Conservation (phyloP, 1,284 basidiomycete genomes). For the Heterobasidion occidentale region DNA sequence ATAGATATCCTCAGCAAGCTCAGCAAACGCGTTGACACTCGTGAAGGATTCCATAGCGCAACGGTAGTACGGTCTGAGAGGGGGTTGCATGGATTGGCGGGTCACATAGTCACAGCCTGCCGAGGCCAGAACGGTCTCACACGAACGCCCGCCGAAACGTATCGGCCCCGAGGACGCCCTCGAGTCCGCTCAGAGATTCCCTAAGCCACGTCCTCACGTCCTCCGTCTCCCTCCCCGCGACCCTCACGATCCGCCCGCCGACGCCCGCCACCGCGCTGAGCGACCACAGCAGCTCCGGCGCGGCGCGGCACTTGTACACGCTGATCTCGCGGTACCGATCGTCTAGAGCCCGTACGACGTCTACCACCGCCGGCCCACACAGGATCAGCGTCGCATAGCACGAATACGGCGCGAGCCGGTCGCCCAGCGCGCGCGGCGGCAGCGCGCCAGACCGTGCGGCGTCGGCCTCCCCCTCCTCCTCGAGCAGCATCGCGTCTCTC, state of each 20-base stretch:
- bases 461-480: constrained; percentile 27
- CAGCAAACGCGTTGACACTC: too few species aligned
- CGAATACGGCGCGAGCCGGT: constrained; percentile 66
- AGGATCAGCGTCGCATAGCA: constrained; percentile 83
- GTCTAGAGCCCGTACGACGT: constrained; percentile 37
- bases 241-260: constrained; percentile 54
- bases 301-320: constrained; percentile 48
- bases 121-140: constrained; percentile 17
- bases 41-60: too few species aligned
- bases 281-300: constrained; percentile 73
- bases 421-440: constrained; percentile 41
- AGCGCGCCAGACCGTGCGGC: constrained; percentile 11
- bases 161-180: constrained; percentile 52
- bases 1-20: too few species aligned
- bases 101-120: too few species aligned
- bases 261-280: constrained; percentile 42
- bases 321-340: constrained; percentile 46
- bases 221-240: constrained; percentile 69
- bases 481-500: constrained; percentile 72
- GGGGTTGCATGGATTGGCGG: too few species aligned
- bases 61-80: too few species aligned
- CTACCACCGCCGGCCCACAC: constrained; percentile 50
- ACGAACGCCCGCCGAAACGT: constrained; percentile 56
- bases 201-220: constrained; percentile 64
- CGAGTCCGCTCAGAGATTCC: constrained; percentile 39